These are phyloP conservation scores for Gelatoporia subvermispora DNA, from an alignment of 768 basidiomycete genomes.

Conservation along the genomic window DNA sequence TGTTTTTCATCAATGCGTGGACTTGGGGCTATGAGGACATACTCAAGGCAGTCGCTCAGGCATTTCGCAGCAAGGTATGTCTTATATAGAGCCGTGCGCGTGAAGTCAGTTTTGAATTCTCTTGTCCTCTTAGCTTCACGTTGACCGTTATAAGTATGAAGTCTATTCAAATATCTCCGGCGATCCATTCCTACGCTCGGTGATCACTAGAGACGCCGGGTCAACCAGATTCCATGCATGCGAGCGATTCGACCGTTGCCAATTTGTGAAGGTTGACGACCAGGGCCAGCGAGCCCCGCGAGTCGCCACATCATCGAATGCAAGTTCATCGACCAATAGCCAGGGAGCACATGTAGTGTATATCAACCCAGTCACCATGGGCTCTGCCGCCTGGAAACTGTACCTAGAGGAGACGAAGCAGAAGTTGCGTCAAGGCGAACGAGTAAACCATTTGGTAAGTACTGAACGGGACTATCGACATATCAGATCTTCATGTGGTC, in stretches of 20 bases:
- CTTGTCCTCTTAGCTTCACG: constrained; percentile 67
- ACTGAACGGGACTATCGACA: background rate
- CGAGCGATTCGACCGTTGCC: constrained; percentile 75
- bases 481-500: background rate
- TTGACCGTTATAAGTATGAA: constrained; percentile 81
- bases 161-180: constrained; percentile 59
- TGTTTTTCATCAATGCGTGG: constrained; percentile 92
- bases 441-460: constrained; percentile 61
- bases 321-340: background rate
- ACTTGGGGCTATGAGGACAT: constrained; percentile 97
- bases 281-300: constrained; percentile 9
- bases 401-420: constrained; percentile 39
- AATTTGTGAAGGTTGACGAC: constrained; percentile 43
- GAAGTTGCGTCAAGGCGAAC: constrained; percentile 39
- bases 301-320: constrained; percentile 20
- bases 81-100: background rate
- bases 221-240: constrained; percentile 90
- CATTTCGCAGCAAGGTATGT: constrained; percentile 59
- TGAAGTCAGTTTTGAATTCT: background rate
- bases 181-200: constrained; percentile 48
- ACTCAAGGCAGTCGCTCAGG: constrained; percentile 65
- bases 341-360: constrained; percentile 64
- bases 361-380: constrained; percentile 78
- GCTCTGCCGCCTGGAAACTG: constrained; percentile 50
- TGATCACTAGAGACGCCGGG: constrained; percentile 56